Conservation (phyloP, 345 rosid genomes). For the Syzygium oleosum region DNA sequence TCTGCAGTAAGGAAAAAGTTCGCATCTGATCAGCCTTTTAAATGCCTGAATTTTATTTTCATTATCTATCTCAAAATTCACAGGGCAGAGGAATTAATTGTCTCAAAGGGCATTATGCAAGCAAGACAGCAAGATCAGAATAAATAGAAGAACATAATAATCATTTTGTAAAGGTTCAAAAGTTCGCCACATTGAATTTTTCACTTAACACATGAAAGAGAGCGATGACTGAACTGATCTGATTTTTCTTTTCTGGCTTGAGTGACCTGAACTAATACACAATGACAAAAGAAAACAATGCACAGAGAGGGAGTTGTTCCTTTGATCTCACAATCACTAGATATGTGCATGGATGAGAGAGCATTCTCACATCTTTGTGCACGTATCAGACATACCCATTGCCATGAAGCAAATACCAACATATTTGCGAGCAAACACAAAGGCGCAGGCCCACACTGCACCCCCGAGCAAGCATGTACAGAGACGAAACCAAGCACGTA, state of each 20-base stretch:
- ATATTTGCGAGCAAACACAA: neutral
- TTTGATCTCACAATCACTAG: neutral
- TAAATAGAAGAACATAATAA: neutral
- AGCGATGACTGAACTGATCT: neutral
- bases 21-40: neutral
- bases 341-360: neutral
- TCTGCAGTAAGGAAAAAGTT: conserved; percentile 40
- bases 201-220: neutral
- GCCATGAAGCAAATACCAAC: neutral
- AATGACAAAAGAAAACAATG: neutral
- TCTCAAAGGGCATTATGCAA: neutral
- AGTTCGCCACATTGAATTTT: neutral
- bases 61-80: neutral
- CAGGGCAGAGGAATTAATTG: neutral
- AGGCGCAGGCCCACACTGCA: neutral
- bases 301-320: neutral
- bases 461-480: neutral
- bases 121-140: neutral
- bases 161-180: neutral
- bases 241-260: neutral
- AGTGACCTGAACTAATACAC: neutral
- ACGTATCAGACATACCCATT: neutral
- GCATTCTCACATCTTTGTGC: neutral
- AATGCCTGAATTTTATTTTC: neutral
- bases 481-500: neutral